Conservation (phyloP, 2,329 filamentous ascomycete species). For the Trichoderma sp. region DNA sequence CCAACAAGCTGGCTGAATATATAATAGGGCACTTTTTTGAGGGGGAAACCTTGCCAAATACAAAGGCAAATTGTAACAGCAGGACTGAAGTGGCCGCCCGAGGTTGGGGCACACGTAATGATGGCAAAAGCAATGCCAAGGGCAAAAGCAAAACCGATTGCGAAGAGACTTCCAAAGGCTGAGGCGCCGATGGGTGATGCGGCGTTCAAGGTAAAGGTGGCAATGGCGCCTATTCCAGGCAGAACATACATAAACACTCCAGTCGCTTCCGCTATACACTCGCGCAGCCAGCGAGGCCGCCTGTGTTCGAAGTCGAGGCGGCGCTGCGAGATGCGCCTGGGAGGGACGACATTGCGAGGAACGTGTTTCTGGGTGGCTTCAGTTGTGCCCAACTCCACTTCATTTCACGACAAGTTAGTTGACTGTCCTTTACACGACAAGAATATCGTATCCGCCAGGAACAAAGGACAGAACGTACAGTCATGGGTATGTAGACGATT, state of each 20-base stretch:
- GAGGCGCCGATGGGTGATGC: conserved; percentile 38
- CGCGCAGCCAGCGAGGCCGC: conserved; percentile 55
- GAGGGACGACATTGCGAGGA: conserved; percentile 50
- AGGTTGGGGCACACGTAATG: conserved; percentile 56
- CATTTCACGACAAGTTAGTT: not conserved
- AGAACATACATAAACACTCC: conserved; percentile 60
- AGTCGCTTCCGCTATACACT: conserved; percentile 58
- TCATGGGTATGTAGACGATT: conserved; percentile 28
- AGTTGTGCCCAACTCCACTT: conserved; percentile 54
- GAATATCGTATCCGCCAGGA: not conserved
- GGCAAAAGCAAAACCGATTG: conserved; percentile 58
- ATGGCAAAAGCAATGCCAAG: conserved; percentile 61
- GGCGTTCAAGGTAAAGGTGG: conserved; percentile 52
- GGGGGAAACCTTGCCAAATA: conserved; percentile 60
- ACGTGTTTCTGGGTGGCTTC: conserved; percentile 55
- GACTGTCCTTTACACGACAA: not conserved
- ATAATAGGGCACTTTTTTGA: conserved; percentile 59
- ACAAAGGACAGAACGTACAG: conserved; percentile 22
- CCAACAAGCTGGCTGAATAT: conserved; percentile 59
- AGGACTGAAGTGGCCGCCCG: conserved; percentile 59
- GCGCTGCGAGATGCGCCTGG: conserved; percentile 54
- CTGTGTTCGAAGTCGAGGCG: conserved; percentile 57
- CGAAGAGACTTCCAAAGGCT: conserved; percentile 51
- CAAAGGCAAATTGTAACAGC: conserved; percentile 50
- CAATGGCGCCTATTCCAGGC: conserved; percentile 55